Conservation (phyloP, 1,284 basidiomycete genomes). For the Rhodotorula mucilaginosa region DNA sequence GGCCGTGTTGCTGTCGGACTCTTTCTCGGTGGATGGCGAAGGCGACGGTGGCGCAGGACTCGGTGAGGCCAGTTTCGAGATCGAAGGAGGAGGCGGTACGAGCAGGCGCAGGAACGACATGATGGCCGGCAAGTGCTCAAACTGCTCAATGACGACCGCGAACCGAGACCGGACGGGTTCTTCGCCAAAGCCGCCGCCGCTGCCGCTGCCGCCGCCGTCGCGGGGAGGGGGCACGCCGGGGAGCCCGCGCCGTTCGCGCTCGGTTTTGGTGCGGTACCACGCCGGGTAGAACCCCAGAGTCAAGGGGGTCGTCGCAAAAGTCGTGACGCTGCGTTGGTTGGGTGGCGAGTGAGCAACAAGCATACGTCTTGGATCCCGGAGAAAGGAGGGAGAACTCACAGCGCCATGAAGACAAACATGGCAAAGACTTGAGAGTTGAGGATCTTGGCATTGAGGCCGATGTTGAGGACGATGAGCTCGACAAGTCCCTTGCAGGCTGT, state of each 20-base stretch:
- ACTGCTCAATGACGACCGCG: slow-evolving; percentile 81
- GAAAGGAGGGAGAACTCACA: slow-evolving; percentile 28
- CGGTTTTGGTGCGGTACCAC: slow-evolving; percentile 43
- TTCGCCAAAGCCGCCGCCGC: slow-evolving; percentile 9
- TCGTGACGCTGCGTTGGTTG: slow-evolving; percentile 42
- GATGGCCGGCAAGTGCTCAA: slow-evolving; percentile 71
- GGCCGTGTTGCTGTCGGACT: not conserved
- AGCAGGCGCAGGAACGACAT: slow-evolving; percentile 56
- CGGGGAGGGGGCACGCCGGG: slow-evolving; percentile 40
- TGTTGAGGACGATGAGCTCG: slow-evolving; percentile 82
- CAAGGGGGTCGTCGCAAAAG: slow-evolving; percentile 51
- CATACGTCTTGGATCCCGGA: no score
- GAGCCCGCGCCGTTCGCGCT: slow-evolving; percentile 26
- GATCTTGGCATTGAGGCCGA: slow-evolving; percentile 76
- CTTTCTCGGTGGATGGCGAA: not conserved
- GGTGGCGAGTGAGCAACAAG: no score
- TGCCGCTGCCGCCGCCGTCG: slow-evolving; percentile 43
- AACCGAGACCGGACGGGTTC: slow-evolving; percentile 55
- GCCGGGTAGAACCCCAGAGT: slow-evolving; percentile 50
- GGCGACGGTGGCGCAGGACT: not conserved
- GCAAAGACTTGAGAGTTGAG: slow-evolving; percentile 64
- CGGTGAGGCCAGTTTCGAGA: not conserved
- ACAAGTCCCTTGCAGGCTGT: slow-evolving; percentile 43
- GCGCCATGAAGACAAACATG: slow-evolving; percentile 66
- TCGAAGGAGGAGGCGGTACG: slow-evolving; percentile 48